phyloP scores from a whole-genome alignment of 78 protist species.

The Guillardia theta region DNA sequence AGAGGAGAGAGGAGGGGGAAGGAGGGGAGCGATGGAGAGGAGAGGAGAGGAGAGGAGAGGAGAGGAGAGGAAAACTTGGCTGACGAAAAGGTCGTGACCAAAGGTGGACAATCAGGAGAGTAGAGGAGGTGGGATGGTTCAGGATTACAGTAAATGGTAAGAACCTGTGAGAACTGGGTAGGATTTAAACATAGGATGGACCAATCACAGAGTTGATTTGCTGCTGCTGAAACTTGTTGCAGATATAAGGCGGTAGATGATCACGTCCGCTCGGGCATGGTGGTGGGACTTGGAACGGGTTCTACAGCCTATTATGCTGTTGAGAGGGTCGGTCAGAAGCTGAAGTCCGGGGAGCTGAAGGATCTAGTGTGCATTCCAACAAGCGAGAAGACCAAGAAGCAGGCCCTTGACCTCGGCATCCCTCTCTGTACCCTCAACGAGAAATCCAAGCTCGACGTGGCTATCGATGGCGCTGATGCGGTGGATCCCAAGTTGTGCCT shows the following conservation, averaged over 20 bases:
- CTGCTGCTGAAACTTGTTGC: not conserved
- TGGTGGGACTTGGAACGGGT: conserved; percentile 62
- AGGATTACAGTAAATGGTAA: no score
- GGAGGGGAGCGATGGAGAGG: not conserved
- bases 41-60: not conserved
- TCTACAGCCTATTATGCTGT: conserved; percentile 55
- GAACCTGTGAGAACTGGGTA: no score
- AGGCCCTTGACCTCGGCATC: conserved; percentile 49
- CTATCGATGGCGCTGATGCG: conserved; percentile 59
- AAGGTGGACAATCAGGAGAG: no score
- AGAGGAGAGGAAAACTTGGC: not conserved
- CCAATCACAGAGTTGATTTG: not conserved
- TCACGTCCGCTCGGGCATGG: conserved; percentile 45
- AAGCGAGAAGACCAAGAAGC: conserved; percentile 47
- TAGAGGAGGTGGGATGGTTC: no score
- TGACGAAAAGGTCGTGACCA: no score
- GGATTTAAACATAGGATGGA: no score
- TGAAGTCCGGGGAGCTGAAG: conserved; percentile 39
- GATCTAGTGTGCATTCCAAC: conserved; percentile 56
- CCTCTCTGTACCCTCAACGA: conserved; percentile 48
- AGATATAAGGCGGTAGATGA: conserved; percentile 47
- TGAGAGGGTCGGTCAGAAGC: conserved; percentile 37
- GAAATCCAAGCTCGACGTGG: conserved; percentile 46
- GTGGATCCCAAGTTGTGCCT: conserved; percentile 47
- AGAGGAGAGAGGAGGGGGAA: not conserved